phyloP scores from a whole-genome alignment of 2,329 filamentous ascomycete genomes.

The Ascochyta koolunga region DNA sequence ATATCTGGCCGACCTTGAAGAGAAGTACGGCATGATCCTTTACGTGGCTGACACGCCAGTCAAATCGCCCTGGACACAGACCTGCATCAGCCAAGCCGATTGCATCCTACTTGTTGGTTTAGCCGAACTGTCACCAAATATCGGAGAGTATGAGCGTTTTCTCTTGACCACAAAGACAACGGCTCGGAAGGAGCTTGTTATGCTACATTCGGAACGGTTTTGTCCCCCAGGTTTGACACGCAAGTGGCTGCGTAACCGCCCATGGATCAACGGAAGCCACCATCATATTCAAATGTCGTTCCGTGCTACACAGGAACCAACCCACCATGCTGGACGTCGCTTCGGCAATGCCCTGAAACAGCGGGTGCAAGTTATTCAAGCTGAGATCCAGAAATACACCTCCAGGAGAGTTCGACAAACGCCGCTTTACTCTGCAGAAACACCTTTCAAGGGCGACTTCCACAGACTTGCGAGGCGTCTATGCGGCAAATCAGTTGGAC shows the following conservation, averaged over 20 bases:
- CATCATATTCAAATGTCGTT: constrained; percentile 98
- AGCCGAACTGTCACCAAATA: constrained; percentile 85
- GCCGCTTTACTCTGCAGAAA: constrained; percentile 87
- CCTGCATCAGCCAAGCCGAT: constrained; percentile 95
- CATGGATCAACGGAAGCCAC: constrained; percentile 98
- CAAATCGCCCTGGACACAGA: constrained; percentile 97
- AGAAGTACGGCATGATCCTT: constrained; percentile 93
- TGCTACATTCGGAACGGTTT: constrained; percentile 88
- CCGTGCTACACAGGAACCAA: constrained; percentile 74
- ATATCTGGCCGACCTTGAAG: constrained; percentile 94
- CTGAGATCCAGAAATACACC: constrained; percentile 98
- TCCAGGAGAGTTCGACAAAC: constrained; percentile 88
- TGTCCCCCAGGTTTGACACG: constrained; percentile 83
- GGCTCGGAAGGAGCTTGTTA: constrained; percentile 86
- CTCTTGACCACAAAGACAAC: constrained; percentile 97
- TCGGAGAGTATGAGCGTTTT: constrained; percentile 96
- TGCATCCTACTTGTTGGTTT: constrained; percentile 92
- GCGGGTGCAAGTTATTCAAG: constrained; percentile 90
- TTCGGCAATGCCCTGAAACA: constrained; percentile 89
- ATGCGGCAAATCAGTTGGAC: constrained; percentile 90
- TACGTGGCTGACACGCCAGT: constrained; percentile 97
- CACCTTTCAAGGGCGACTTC: constrained; percentile 94
- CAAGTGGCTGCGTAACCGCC: constrained; percentile 83
- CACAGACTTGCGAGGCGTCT: constrained; percentile 87
- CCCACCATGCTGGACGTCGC: constrained; percentile 75